Conservation (phyloP, 2,329 filamentous ascomycete genomes). For the Neocatenulostroma microsporum region DNA sequence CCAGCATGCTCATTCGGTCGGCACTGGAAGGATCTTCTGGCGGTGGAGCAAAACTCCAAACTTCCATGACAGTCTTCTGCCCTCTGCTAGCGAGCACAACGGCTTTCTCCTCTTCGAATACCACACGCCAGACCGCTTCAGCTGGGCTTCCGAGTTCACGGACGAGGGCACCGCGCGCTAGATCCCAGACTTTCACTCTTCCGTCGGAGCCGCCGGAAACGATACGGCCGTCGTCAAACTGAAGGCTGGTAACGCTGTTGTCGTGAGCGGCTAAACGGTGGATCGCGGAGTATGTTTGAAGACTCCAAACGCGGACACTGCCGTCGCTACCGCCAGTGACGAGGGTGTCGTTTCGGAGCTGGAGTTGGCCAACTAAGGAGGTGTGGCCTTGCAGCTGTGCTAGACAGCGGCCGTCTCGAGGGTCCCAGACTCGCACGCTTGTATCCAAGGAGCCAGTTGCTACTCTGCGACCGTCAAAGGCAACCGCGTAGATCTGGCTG, state of each 20-base stretch:
- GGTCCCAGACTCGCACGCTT: constrained; percentile 91
- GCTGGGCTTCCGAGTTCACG: constrained; percentile 85
- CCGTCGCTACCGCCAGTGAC: constrained; percentile 96
- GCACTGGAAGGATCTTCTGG: constrained; percentile 44
- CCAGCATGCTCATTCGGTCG: too few species aligned
- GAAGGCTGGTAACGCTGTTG: constrained; percentile 94
- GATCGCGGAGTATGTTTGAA: constrained; percentile 83
- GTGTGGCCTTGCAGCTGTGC: constrained; percentile 95
- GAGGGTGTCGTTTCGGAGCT: constrained; percentile 89
- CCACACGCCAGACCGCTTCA: constrained; percentile 94
- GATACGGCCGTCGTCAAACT: constrained; percentile 92
- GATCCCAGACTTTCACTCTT: constrained; percentile 97
- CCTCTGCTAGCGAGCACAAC: constrained; percentile 86
- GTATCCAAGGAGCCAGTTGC: constrained; percentile 95
- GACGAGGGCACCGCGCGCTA: constrained; percentile 83
- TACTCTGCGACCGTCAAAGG: constrained; percentile 87
- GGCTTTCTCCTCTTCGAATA: constrained; percentile 93
- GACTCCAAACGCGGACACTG: constrained; percentile 90
- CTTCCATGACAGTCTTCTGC: constrained; percentile 93
- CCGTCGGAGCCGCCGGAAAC: constrained; percentile 95
- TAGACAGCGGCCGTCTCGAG: constrained; percentile 55
- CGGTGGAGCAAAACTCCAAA: constrained; percentile 90
- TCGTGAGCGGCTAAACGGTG: constrained; percentile 94
- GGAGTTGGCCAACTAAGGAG: constrained; percentile 88
- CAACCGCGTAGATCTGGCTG: constrained; percentile 97